These are phyloP conservation scores for Tylopilus vinaceipallidus DNA, from an alignment of 768 basidiomycete genomes.

Conservation along the genomic window DNA sequence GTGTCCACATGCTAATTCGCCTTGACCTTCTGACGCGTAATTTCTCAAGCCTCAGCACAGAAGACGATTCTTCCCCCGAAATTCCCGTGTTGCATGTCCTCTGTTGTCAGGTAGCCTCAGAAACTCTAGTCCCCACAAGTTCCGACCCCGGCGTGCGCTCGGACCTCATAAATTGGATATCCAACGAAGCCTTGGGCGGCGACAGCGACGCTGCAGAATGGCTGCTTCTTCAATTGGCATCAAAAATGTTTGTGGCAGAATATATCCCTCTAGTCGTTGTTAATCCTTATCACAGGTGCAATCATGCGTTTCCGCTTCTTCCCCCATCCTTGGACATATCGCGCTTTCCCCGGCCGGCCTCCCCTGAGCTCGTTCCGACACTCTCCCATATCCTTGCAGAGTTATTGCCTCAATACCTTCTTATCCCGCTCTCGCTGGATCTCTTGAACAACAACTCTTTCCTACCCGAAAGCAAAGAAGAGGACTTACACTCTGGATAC, in stretches of 20 bases:
- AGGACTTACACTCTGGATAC: slow-evolving; percentile 72
- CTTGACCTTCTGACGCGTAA: slow-evolving; percentile 14
- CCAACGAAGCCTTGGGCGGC: slow-evolving; percentile 63
- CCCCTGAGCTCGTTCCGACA: slow-evolving; percentile 37
- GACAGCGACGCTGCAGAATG: slow-evolving; percentile 73
- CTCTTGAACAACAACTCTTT: slow-evolving; percentile 58
- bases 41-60: slow-evolving; percentile 36
- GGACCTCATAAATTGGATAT: slow-evolving; percentile 71
- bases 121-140: slow-evolving; percentile 1
- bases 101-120: slow-evolving; percentile 34
- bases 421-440: slow-evolving; percentile 60
- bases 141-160: slow-evolving; percentile 35
- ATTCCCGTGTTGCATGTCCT: slow-evolving; percentile 73
- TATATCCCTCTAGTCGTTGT: background rate
- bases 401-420: slow-evolving; percentile 55
- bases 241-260: slow-evolving; percentile 55
- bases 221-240: slow-evolving; percentile 59
- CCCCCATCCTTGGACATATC: slow-evolving; percentile 67
- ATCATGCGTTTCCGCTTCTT: slow-evolving; percentile 61
- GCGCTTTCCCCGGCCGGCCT: slow-evolving; percentile 50
- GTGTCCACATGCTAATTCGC: slow-evolving; percentile 26
- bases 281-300: slow-evolving; percentile 47
- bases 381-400: slow-evolving; percentile 54
- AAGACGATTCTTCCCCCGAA: slow-evolving; percentile 34
- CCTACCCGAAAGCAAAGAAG: slow-evolving; percentile 62